Percentiles rank a stretch among this genome's conserved stretches.
phyloP scores from a whole-genome alignment of 2,329 filamentous ascomycete species.

The Alternaria triticina region DNA sequence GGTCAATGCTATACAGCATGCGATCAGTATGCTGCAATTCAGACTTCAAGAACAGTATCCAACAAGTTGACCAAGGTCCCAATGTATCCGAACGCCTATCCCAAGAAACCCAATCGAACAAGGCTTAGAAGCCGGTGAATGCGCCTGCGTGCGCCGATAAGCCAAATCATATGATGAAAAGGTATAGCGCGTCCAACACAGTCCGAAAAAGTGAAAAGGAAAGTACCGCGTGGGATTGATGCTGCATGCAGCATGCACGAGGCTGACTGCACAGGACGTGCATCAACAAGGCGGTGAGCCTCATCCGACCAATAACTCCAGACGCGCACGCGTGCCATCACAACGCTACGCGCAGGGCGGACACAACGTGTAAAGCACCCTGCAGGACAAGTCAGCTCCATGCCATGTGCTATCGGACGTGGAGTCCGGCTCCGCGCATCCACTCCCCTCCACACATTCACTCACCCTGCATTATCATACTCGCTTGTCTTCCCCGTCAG shows the following conservation, averaged over 20 bases:
- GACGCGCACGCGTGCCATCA: background rate
- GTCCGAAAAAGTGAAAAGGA: background rate
- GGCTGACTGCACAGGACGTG: background rate
- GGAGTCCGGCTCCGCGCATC: background rate
- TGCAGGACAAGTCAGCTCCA: constrained; percentile 18
- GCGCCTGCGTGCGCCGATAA: constrained; percentile 4
- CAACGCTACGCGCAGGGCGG: constrained; percentile 1
- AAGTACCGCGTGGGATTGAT: background rate
- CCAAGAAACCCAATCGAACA: background rate
- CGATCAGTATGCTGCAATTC: background rate
- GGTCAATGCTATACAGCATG: background rate
- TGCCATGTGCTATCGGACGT: background rate
- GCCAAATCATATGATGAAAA: background rate
- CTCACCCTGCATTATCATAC: background rate
- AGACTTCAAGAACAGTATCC: background rate
- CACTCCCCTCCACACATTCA: background rate
- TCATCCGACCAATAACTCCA: constrained; percentile 9
- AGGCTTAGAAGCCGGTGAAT: background rate
- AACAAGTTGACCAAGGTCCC: background rate
- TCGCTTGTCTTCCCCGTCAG: background rate
- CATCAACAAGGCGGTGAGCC: constrained; percentile 7
- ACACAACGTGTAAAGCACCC: constrained; percentile 4
- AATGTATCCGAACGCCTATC: constrained; percentile 5
- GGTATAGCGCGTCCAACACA: background rate
- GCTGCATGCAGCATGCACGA: background rate